These are phyloP conservation scores for Ceratocystis papillata DNA, from an alignment of 2,329 filamentous ascomycete species.

Conservation along the genomic window DNA sequence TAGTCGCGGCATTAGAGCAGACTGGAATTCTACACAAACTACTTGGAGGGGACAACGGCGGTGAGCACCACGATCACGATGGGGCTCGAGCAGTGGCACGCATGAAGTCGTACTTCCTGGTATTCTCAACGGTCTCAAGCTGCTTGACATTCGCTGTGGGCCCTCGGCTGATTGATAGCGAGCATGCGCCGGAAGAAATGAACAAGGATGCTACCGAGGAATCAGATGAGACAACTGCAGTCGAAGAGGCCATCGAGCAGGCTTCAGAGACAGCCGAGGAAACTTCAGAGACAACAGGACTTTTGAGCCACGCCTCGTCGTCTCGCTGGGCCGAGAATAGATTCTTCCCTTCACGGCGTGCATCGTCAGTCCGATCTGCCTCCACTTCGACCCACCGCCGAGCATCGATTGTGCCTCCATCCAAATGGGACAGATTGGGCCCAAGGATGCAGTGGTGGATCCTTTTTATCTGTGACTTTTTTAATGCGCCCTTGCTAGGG, in stretches of 20 bases:
- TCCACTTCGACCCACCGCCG: slow-evolving; percentile 8
- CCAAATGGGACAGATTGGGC: slow-evolving; percentile 18
- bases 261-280: background rate
- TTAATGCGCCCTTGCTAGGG: slow-evolving; percentile 53
- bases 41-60: slow-evolving; percentile 36
- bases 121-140: slow-evolving; percentile 54
- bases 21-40: slow-evolving; percentile 44
- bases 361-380: slow-evolving; percentile 25
- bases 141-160: slow-evolving; percentile 55
- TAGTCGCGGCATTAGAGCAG: slow-evolving; percentile 35
- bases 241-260: no score
- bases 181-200: slow-evolving; percentile 31
- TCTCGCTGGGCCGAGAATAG: slow-evolving; percentile 10
- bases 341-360: slow-evolving; percentile 1
- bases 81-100: slow-evolving; percentile 40
- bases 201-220: slow-evolving; percentile 27
- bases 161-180: slow-evolving; percentile 42
- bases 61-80: background rate
- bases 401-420: slow-evolving; percentile 3
- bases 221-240: slow-evolving; percentile 18
- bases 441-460: slow-evolving; percentile 30
- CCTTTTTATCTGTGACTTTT: slow-evolving; percentile 38
- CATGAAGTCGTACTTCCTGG: slow-evolving; percentile 54
- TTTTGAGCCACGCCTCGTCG: background rate
- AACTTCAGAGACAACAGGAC: background rate